Base-by-base conservation (phyloP, 371 early-diverging fungal species). In the Lichtheimia corymbifera region DNA sequence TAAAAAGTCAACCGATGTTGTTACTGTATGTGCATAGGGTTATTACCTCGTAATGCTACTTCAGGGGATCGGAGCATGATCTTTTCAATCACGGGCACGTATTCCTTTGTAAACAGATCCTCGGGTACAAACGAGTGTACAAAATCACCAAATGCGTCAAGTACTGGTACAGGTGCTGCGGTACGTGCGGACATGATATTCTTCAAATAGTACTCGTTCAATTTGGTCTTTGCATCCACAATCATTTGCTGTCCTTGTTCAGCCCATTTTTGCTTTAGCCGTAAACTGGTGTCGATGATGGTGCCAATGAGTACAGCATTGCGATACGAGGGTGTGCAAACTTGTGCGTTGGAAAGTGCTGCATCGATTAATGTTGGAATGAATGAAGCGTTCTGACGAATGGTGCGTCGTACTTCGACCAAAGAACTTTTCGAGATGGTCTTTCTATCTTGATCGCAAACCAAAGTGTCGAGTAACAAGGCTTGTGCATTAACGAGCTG, bases 61-160 rank as follows among this genome's bases (percentile, higher is more conserved):
- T 96, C 97, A 15, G 97, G 96, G 5, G 95, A 90, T 50, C 96
- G 85, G 58, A 97, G 83, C 67, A 94, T 80, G 70, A 92, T 83
- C 55, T 90, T 89, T 49, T 94, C 90, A 56, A 81, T 62, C 12
- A 73, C 82, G 20, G 83, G 89, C 20, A 77, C 79, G 58, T 83
- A 72, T 20, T 84, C 74, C 22, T 68, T 58, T 53, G 77, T 66
- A 53, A 89, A 86, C 24, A 74, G 57, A 20, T 84, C 85, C 40
- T 77, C 67, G 3, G 83, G 74, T 13, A 90, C 64, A 50, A 70
- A 80, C 18, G 65, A 53, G 15, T 69, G 66, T 44, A 92, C 77
- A 63, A 89, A 90, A 53, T 85, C 81, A 18, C 79, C 63, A 53
- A 89, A 84, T 14, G 88, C 71, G 35, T 73, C 70, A 80, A 85